Evolutionary conservation across 805 yeast species (phyloP), one percentile per base, ranked within the genome.

Genomic region (Naumovozyma castellii): DNA sequence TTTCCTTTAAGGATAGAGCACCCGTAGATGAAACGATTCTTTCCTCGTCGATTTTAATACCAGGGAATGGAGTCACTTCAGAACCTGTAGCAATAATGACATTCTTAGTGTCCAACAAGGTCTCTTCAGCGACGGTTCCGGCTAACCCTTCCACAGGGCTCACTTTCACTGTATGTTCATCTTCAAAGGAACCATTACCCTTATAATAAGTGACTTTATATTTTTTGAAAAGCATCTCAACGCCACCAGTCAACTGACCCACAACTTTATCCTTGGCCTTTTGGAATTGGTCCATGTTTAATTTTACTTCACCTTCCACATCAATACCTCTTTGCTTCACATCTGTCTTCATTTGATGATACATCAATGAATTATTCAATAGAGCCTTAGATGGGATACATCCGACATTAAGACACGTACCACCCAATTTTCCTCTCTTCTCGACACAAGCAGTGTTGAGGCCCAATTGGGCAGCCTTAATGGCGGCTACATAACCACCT

Each of bases 401-500:
- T 37, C 99, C 99, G 40, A 92, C 97, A 66, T 92, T 92, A 56
- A 94, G 72, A 77, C 99, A 92, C 41, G 98, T 92, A 58, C 99
- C 99, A 48, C 99, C 99, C 48, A 94, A 75, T 34, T 78, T 68
- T 35, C 99, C 99, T 67, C 99, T 82, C 70, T 86, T 87, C 67
- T 92, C 99, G 50, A 92, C 71, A 75, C 98, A 92, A 28, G 97
- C 98, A 40, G 96, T 86, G 66, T 88, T 80, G 54, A 72, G 75
- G 32, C 97, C 97, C 45, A 88, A 73, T 72, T 92, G 99, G 37
- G 98, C 98, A 44, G 96, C 96, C 67, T 86, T 90, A 65, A 92
- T 92, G 57, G 99, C 98, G 41, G 97, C 97, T 54, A 92, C 92
- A 65, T 92, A 92, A 47, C 99, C 99, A 66, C 97, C 99, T 52